phyloP scores from a whole-genome alignment of 2,329 filamentous ascomycete genomes.

The Nemania sp. region DNA sequence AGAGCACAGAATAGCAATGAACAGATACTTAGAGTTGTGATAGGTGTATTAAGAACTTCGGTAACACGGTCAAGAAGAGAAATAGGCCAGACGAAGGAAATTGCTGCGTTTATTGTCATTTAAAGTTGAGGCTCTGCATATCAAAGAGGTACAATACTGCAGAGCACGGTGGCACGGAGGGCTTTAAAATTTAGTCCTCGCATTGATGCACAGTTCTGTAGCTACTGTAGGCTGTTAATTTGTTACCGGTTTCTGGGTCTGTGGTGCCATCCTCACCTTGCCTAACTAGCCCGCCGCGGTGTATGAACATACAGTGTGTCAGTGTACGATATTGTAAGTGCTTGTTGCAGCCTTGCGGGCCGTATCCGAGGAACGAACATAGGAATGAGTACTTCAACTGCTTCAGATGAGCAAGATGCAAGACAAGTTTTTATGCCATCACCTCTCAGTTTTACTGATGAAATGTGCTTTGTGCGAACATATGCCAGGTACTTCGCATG shows the following conservation, averaged over 20 bases:
- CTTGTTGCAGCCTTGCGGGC: slow-evolving; percentile 8
- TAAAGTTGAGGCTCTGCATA: slow-evolving; percentile 22
- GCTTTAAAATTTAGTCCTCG: slow-evolving; percentile 11
- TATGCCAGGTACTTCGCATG: too few relatives aligned
- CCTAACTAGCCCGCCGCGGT: not conserved
- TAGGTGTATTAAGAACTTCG: not conserved
- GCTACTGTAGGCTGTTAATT: not conserved
- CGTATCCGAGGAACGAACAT: slow-evolving; percentile 1
- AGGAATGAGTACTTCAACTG: not conserved
- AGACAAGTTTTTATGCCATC: too few relatives aligned
- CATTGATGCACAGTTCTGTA: not conserved
- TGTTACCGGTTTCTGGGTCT: slow-evolving; percentile 1
- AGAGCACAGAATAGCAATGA: too few relatives aligned
- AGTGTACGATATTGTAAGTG: too few relatives aligned
- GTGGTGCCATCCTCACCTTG: slow-evolving; percentile 1
- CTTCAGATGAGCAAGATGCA: slow-evolving; percentile 13
- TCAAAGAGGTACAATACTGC: slow-evolving; percentile 1
- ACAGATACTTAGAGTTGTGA: too few relatives aligned
- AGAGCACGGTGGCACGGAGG: slow-evolving; percentile 7
- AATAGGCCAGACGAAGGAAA: not conserved
- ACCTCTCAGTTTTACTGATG: too few relatives aligned
- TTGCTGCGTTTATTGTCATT: not conserved
- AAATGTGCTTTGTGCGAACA: too few relatives aligned
- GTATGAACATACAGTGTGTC: too few relatives aligned
- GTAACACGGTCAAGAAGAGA: not conserved